phyloP scores from a whole-genome alignment of 805 yeast genomes.

The Candida sithepensis region DNA sequence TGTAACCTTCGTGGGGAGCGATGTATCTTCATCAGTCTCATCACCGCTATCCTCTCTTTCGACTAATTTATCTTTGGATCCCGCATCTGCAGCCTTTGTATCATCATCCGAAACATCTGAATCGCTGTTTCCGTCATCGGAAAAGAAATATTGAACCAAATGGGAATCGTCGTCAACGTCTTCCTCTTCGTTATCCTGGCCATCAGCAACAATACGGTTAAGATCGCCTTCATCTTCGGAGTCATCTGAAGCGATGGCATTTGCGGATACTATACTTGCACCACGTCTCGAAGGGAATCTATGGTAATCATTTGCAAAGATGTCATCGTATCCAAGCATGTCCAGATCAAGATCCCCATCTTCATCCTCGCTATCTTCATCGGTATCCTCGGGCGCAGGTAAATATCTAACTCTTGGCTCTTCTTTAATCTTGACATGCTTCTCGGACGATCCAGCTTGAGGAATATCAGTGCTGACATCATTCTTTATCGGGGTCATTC shows the following conservation, averaged over 20 bases:
- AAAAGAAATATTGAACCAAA: constrained; percentile 71
- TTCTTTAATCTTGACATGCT: constrained; percentile 10
- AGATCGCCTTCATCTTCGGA: constrained; percentile 25
- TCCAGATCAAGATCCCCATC: constrained; percentile 32
- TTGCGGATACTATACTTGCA: constrained; percentile 14
- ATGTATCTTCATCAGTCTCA: constrained; percentile 90
- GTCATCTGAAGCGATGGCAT: constrained; percentile 17
- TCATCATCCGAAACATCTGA: constrained; percentile 23
- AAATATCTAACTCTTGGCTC: constrained; percentile 28
- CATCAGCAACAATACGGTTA: constrained; percentile 22
- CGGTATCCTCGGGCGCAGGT: constrained; percentile 42
- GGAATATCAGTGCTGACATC: not conserved
- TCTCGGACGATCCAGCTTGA: not conserved
- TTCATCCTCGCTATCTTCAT: constrained; percentile 41
- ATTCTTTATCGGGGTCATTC: not conserved
- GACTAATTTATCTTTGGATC: not conserved
- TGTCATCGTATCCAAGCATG: constrained; percentile 25
- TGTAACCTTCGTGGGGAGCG: constrained; percentile 67
- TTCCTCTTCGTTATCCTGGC: constrained; percentile 27
- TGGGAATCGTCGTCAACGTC: constrained; percentile 50
- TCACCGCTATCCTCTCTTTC: constrained; percentile 57
- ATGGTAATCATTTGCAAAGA: constrained; percentile 22
- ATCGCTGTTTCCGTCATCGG: constrained; percentile 22
- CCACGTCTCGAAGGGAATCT: constrained; percentile 15
- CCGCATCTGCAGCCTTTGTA: constrained; percentile 9